Base-by-base conservation (phyloP, 2,329 filamentous ascomycete genomes). In the Rutstroemia sp. region DNA sequence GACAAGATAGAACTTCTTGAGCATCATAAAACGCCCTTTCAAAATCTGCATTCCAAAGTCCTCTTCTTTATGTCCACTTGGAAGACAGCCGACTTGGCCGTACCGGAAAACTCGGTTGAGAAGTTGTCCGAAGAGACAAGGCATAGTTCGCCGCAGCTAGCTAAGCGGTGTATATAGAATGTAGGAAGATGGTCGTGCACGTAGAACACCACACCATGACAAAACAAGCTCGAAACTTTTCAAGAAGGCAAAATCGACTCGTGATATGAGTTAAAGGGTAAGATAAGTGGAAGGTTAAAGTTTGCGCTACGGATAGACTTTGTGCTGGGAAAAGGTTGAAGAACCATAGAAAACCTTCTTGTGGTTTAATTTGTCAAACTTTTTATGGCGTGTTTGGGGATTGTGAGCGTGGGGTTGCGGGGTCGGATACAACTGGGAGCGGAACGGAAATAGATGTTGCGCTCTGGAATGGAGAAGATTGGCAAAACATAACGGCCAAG, bases 301-400 rank as follows among this genome's bases (percentile, higher is more conserved):
- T 54, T 54, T 49, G 23, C 52, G 17, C 52, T 54, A 54, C 52
- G 41, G 51, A 54, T 17, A 7, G 16, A 38, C 42, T 48, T 54
- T 48, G n/a, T 34, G 10, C 10, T 19, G 16, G 27, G 19, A 9
- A 39, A 30, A 45, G 10, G 17, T 27, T 16, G 8, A 44, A 12
- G 19, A 19, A 12, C 21, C 30, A 51, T 44, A 41, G 23, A 45
- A 42, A 42, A 42, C 5, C 14, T 19, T n/a, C 39, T 17, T 17
- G 39, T 42, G 39, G 16, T 42, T 34, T 12, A 14, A 34, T 10
- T 34, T 34, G 30, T 12, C 30, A 34, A 34, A 34, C 10, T 12
- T 12, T 10, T 2, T 2, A 10, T 12, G 30, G 30, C 30, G 30
- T 12, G 9, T 34, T 34, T 34, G 4, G 12, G 3, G 25, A 27